Evolutionary conservation across 2,329 filamentous ascomycete species (phyloP).

Genomic region (Pseudodiploospora longispora): DNA sequence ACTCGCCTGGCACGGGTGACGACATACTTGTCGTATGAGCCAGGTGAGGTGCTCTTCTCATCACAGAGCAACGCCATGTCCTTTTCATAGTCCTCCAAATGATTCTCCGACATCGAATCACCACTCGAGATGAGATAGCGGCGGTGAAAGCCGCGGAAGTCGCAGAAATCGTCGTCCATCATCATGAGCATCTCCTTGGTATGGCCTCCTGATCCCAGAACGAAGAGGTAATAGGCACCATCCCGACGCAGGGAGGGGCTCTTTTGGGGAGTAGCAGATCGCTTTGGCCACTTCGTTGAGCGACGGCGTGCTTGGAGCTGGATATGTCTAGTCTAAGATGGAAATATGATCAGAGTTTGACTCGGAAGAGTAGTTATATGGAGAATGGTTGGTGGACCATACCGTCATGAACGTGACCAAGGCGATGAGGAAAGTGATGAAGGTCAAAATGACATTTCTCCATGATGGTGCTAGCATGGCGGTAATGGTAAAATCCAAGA

Average conservation of each 20-base stretch:
- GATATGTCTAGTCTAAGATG: slow-evolving; percentile 21
- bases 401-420: slow-evolving; percentile 24
- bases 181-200: slow-evolving; percentile 91
- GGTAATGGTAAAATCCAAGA: no score
- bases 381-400: not conserved
- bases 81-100: slow-evolving; percentile 51
- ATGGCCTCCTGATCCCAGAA: slow-evolving; percentile 89
- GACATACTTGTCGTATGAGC: slow-evolving; percentile 54
- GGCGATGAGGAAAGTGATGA: slow-evolving; percentile 6
- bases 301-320: slow-evolving; percentile 18
- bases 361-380: no score
- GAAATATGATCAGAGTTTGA: no score
- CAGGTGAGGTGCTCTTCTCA: slow-evolving; percentile 18
- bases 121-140: slow-evolving; percentile 77
- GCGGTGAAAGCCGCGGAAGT: slow-evolving; percentile 50
- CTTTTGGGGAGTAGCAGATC: not conserved
- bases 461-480: no score
- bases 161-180: slow-evolving; percentile 52
- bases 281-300: slow-evolving; percentile 9
- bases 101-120: slow-evolving; percentile 57
- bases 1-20: slow-evolving; percentile 73
- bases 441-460: no score
- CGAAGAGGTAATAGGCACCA: slow-evolving; percentile 57
- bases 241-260: slow-evolving; percentile 5
- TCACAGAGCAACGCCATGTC: slow-evolving; percentile 19